Percentiles rank a stretch among this genome's conserved stretches.
phyloP scores from a whole-genome alignment of 2,329 filamentous ascomycete genomes.

The Coniochaeta ligniaria region DNA sequence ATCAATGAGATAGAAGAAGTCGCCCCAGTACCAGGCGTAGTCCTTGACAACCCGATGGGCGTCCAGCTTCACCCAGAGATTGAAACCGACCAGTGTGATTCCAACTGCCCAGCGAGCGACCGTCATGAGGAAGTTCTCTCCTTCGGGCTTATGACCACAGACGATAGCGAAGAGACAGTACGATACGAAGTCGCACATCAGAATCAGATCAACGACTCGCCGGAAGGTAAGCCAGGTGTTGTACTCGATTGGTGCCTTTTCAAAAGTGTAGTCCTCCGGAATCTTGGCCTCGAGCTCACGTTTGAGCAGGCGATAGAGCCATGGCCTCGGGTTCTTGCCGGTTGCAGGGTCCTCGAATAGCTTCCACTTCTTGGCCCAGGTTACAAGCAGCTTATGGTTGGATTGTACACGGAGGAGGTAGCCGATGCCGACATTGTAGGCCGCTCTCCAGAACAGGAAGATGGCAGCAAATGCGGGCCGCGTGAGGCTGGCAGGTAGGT shows the following conservation, averaged over 20 bases:
- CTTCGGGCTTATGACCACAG: constrained; percentile 67
- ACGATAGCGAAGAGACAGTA: constrained; percentile 95
- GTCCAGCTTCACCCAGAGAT: constrained; percentile 97
- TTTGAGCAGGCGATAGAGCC: constrained; percentile 78
- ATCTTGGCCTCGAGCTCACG: constrained; percentile 92
- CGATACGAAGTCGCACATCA: constrained; percentile 98
- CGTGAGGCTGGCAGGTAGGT: constrained; percentile 62
- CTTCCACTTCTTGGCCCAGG: constrained; percentile 78
- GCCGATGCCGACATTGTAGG: constrained; percentile 92
- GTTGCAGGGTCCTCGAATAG: constrained; percentile 79
- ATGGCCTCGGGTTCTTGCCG: constrained; percentile 76
- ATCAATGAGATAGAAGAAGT: constrained; percentile 98
- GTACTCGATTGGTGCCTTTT: constrained; percentile 91
- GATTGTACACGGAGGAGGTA: constrained; percentile 85
- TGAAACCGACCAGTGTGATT: constrained; percentile 78
- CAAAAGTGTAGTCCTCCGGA: constrained; percentile 85
- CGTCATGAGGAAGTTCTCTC: constrained; percentile 64
- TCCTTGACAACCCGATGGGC: constrained; percentile 97
- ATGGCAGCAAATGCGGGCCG: constrained; percentile 72
- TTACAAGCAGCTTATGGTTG: constrained; percentile 74
- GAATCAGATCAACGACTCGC: constrained; percentile 87
- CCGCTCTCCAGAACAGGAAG: constrained; percentile 87
- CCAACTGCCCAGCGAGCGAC: constrained; percentile 72
- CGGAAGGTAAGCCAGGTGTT: constrained; percentile 98
- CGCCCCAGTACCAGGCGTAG: constrained; percentile 99